Evolutionary conservation across 192 early-diverging fungal genomes (phyloP).

Genomic region (Lobosporangium transversale): DNA sequence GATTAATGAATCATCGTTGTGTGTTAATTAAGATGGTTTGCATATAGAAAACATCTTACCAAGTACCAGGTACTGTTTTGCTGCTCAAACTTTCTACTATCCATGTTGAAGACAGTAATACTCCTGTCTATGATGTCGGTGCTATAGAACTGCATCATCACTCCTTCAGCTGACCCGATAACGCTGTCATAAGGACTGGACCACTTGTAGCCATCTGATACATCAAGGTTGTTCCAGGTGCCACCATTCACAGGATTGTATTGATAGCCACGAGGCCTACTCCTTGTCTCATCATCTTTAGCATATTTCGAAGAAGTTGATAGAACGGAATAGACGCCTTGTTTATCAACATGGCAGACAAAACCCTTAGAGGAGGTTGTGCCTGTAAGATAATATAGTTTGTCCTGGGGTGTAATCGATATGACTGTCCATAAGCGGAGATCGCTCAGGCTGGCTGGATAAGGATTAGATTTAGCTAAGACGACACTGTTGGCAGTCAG

Average conservation of each 20-base stretch:
- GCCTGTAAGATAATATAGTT: constrained; percentile 10
- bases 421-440: constrained; percentile 22
- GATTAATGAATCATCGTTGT: too few species aligned
- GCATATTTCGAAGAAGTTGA: neutral
- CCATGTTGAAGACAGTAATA: too few species aligned
- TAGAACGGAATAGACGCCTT: constrained; percentile 31
- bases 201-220: constrained; percentile 16
- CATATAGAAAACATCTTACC: too few species aligned
- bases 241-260: constrained; percentile 6
- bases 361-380: neutral
- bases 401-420: neutral
- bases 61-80: too few species aligned
- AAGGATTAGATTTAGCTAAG: constrained; percentile 22
- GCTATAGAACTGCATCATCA: constrained; percentile 18
- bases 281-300: neutral
- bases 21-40: too few species aligned
- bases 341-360: constrained; percentile 9
- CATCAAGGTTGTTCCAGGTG: constrained; percentile 23
- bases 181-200: neutral
- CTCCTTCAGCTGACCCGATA: too few species aligned
- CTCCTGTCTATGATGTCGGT: neutral
- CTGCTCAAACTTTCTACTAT: too few species aligned
- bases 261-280: constrained; percentile 1
- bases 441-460: constrained; percentile 8
- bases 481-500: neutral